Evolutionary conservation across 805 yeast species (phyloP), one percentile per base, ranked within the genome.

Genomic region (Lachancea waltii): DNA sequence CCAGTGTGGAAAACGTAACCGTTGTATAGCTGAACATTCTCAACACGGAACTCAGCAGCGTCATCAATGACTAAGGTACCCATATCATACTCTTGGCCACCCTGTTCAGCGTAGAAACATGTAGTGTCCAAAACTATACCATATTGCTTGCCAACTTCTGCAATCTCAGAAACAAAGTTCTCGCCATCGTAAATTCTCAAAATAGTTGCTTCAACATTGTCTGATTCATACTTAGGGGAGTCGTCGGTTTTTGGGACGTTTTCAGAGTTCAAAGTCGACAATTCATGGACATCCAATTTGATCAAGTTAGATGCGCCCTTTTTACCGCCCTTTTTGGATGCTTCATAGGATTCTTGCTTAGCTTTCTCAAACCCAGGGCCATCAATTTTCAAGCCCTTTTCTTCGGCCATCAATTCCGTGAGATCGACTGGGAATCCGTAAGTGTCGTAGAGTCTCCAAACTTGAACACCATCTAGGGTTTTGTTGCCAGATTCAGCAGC

Each of bases 341-440:
- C 97, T 69, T 89, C 97, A 60, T 82, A 77, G 8, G 96, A 84
- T 50, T 80, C 94, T 47, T 77, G 74, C 60, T 80, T 85, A 34
- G 98, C 97, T 50, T 76, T 76, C 64, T 89, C 97, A 57, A 92
- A 92, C 24, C 85, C 97, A 35, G 70, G 79, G 60, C 87, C 95
- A 62, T 92, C 97, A 47, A 92, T 90, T 54, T 79, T 81, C 53
- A 92, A 75, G 14, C 95, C 95, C 43, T 92, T 85, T 67, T 92
- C 99, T 65, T 90, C 97, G 32, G 98, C 98, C 99, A 92, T 92
- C 60, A 92, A 75, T 61, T 95, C 79, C 21, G 99, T 92, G 59
- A 92, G 75, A 66, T 92, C 99, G 41, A 87, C 97, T 26, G 99
- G 99, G 83, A 92, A 92, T 42, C 99, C 99, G 58, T 90, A 92